Conservation (phyloP, 2,329 filamentous ascomycete species). For the Fusarium sp. region DNA sequence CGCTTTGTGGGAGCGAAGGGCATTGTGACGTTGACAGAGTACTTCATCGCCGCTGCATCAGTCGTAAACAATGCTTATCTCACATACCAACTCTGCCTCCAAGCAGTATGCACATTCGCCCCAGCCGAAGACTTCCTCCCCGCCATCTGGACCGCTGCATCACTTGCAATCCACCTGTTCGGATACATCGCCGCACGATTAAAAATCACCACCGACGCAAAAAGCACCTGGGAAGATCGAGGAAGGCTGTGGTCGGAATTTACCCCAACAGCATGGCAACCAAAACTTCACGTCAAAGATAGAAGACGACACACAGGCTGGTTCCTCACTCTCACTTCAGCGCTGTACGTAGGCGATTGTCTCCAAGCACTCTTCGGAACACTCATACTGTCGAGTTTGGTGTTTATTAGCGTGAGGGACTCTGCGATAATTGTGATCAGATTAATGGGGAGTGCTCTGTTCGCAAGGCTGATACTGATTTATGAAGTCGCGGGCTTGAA, state of each 20-base stretch:
- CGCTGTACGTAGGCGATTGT: slow-evolving; percentile 13
- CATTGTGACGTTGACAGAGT: background rate
- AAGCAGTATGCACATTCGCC: slow-evolving; percentile 26
- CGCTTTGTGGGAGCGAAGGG: background rate
- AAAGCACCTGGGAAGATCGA: background rate
- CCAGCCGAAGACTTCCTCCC: slow-evolving; percentile 23
- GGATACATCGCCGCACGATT: slow-evolving; percentile 5
- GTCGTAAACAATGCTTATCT: slow-evolving; percentile 26
- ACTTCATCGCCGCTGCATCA: background rate
- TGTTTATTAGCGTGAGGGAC: slow-evolving; percentile 27
- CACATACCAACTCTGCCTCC: slow-evolving; percentile 17
- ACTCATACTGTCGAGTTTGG: slow-evolving; percentile 21
- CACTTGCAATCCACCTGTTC: background rate
- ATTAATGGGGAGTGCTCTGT: slow-evolving; percentile 15
- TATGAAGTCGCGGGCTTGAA: slow-evolving; percentile 18
- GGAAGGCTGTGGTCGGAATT: background rate
- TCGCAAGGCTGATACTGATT: slow-evolving; percentile 10
- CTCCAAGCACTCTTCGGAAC: slow-evolving; percentile 25
- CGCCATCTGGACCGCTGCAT: slow-evolving; percentile 5
- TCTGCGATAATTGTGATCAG: slow-evolving; percentile 17
- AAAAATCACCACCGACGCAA: background rate
- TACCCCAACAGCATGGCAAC: background rate
- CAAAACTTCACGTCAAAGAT: background rate
- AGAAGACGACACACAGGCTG: background rate
- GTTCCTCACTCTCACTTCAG: slow-evolving; percentile 11